Evolutionary conservation across 805 yeast genomes (phyloP), one percentile per base, ranked within the genome.

Genomic region (Lachancea fermentati): DNA sequence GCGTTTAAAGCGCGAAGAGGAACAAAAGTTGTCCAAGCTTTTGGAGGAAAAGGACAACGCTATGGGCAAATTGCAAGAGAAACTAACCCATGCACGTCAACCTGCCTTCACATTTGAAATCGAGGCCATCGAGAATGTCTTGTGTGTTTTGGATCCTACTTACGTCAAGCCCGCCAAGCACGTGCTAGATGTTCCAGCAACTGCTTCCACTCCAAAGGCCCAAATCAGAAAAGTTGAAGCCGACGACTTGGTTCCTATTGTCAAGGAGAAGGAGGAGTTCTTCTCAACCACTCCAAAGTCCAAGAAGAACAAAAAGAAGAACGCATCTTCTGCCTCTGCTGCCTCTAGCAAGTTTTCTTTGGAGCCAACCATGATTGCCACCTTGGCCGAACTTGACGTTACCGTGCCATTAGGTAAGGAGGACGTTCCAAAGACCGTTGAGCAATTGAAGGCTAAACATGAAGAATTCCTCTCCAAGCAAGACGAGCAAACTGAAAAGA

Each of bases 101-200:
- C 96, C 97, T 19, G 97, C 97, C 19, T 89, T 83, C 67, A 77
- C 81, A 44, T 67, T 67, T 33, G 95, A 93, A 67, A 81, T 91
- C 54, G 72, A 73, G 50, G 70, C 81, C 47, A 84, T 93, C 55
- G 85, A 88, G 63, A 68, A 74, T 41, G 72, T 88, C 59, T 72
- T 89, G 60, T 57, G 67, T 28, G 76, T 76, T 65, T 85, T 93
- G 52, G 95, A 88, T 58, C 93, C 94, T 51, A 58, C 81, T 34
- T 79, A 76, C 65, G 85, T 78, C 56, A 78, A 75, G 61, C 78
- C 83, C 37, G 67, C 64, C 19, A 57, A 57, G 39, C 54, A 49
- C 32, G 60, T 57, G 19, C 55, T 58, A 46, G 55, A 58, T 43
- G 52, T 60, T 32, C 47, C 58, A 26, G 50, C 65, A 14, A 44